Evolutionary conservation across 2,329 filamentous ascomycete species (phyloP).

Genomic region (Didymella keratinophila): DNA sequence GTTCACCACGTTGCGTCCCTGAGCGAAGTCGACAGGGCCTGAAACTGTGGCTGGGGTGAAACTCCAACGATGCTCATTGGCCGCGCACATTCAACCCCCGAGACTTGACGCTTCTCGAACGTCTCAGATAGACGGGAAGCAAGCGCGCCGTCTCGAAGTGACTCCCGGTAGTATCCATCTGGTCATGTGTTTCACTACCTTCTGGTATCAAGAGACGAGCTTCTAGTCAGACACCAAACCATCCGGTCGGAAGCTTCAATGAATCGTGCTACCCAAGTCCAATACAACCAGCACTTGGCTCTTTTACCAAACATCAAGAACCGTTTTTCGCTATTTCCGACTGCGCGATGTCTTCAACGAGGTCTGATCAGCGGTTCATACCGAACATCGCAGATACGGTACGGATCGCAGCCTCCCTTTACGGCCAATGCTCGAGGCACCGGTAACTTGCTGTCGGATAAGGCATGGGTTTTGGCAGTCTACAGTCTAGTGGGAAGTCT

Average conservation of each 20-base stretch:
- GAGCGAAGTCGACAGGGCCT: conserved; percentile 6
- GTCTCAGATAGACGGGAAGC: conserved; percentile 20
- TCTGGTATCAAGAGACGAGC: neutral
- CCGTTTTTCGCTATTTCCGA: neutral
- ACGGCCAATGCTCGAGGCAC: neutral
- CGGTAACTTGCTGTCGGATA: neutral
- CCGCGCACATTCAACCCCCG: conserved; percentile 1
- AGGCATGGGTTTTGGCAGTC: neutral
- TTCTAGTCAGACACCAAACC: conserved; percentile 4
- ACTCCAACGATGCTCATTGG: conserved; percentile 14
- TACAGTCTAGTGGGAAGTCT: conserved; percentile 2
- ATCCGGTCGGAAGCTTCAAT: neutral
- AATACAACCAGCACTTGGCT: neutral
- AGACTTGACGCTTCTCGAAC: conserved; percentile 8
- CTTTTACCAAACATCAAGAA: neutral
- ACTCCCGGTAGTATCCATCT: conserved; percentile 4
- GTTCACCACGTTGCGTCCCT: conserved; percentile 22
- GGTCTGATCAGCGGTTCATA: neutral
- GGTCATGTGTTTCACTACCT: conserved; percentile 5
- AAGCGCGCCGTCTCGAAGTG: conserved; percentile 5
- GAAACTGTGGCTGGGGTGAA: conserved; percentile 2
- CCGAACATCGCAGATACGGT: neutral
- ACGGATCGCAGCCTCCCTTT: neutral
- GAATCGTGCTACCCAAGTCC: neutral
- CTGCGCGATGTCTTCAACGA: neutral